Conservation (phyloP, 169 alveolate genomes). For the Neospora caninum region DNA sequence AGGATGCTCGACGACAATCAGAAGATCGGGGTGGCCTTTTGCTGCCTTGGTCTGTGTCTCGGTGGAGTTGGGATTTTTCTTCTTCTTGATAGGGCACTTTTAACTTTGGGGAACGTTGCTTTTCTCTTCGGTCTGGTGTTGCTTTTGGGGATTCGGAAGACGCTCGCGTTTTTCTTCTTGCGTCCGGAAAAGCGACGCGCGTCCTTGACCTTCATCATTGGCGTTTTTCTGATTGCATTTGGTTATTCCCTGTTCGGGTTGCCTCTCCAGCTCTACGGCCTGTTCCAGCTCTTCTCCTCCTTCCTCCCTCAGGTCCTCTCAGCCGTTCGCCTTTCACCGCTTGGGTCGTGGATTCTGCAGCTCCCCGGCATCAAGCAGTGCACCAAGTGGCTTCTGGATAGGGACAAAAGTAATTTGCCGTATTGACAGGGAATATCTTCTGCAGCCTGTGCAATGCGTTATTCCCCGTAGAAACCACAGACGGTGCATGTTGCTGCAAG, state of each 20-base stretch:
- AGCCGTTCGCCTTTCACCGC: conserved; percentile 61
- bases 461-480: too few relatives aligned
- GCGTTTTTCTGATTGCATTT: conserved; percentile 61
- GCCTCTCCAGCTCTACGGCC: conserved; percentile 70
- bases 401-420: conserved; percentile 53
- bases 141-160: conserved; percentile 68
- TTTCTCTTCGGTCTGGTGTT: conserved; percentile 68
- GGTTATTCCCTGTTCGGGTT: conserved; percentile 70
- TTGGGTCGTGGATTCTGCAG: conserved; percentile 67
- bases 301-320: conserved; percentile 70
- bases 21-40: conserved; percentile 74
- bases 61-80: conserved; percentile 66
- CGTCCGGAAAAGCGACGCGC: conserved; percentile 69
- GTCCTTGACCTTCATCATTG: conserved; percentile 60
- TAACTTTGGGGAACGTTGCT: conserved; percentile 69
- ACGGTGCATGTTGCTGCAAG: too few relatives aligned
- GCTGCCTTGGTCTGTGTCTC: conserved; percentile 69
- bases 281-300: conserved; percentile 67
- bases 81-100: conserved; percentile 70
- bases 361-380: conserved; percentile 69
- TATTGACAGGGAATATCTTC: not conserved
- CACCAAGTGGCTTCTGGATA: conserved; percentile 65
- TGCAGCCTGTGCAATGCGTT: too few relatives aligned
- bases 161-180: conserved; percentile 63
- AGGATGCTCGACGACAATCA: conserved; percentile 66